These are phyloP conservation scores for Solanum medicagineum DNA, from an alignment of 257 asterid genomes.

Conservation along the genomic window DNA sequence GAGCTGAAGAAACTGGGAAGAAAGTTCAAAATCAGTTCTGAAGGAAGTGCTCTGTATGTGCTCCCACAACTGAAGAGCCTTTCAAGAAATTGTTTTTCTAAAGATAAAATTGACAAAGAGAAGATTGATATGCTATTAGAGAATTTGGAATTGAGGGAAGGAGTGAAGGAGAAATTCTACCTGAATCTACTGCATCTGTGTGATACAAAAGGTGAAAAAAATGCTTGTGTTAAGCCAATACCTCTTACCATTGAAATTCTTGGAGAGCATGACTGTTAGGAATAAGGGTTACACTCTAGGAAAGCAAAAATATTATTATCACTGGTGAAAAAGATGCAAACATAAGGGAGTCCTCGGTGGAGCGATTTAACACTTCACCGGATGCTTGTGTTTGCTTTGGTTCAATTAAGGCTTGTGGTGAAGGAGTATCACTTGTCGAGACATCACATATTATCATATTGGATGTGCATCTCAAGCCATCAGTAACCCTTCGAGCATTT, in stretches of 20 bases:
- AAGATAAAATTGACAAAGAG: conserved; percentile 73
- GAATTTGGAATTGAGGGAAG: conserved; percentile 48
- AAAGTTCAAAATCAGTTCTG: conserved; percentile 60
- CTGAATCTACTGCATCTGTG: conserved; percentile 79
- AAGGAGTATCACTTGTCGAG: conserved; percentile 92
- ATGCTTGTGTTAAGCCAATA: conserved; percentile 81
- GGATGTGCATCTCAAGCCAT: conserved; percentile 84
- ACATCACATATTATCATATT: conserved; percentile 82
- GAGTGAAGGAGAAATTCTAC: conserved; percentile 75
- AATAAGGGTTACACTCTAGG: conserved; percentile 56
- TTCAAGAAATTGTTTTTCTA: conserved; percentile 40
- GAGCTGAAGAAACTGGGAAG: conserved; percentile 31
- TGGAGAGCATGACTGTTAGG: conserved; percentile 64
- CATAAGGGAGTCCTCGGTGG: conserved; percentile 61
- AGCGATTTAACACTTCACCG: conserved; percentile 49
- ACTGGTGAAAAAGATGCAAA: conserved; percentile 83
- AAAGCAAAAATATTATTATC: conserved; percentile 74
- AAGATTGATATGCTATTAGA: conserved; percentile 51
- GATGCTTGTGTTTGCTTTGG: conserved; percentile 94
- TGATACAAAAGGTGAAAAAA: conserved; percentile 67
- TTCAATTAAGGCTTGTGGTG: conserved; percentile 89
- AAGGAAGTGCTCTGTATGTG: conserved; percentile 89
- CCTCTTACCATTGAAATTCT: conserved; percentile 69
- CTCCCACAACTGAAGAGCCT: conserved; percentile 66
- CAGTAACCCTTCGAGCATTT: conserved; percentile 86